phyloP scores from a whole-genome alignment of 1,284 basidiomycete species.

The Rhizoctonia solani region DNA sequence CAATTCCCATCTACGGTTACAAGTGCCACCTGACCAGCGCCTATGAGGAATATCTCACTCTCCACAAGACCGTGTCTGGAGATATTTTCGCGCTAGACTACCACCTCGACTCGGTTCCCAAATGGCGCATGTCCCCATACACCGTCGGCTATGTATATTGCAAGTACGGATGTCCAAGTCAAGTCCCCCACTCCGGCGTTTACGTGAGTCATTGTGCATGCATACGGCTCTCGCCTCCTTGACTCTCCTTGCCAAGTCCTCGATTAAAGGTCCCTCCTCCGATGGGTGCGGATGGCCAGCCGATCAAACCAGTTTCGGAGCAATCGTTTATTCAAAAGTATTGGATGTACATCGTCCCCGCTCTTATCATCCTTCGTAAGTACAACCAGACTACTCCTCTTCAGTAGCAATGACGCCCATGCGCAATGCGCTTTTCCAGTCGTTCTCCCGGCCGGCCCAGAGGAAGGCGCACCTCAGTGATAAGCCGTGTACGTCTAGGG shows the following conservation, averaged over 20 bases:
- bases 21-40: slow-evolving; percentile 64
- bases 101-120: slow-evolving; percentile 64
- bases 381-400: too few relatives aligned
- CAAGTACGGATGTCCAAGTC: slow-evolving; percentile 62
- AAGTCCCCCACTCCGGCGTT: slow-evolving; percentile 48
- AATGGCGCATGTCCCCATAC: slow-evolving; percentile 63
- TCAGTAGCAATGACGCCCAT: not conserved
- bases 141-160: slow-evolving; percentile 44
- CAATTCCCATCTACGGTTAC: slow-evolving; percentile 28
- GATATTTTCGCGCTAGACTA: slow-evolving; percentile 67
- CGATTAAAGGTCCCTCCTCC: slow-evolving; percentile 67
- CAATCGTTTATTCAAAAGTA: slow-evolving; percentile 86
- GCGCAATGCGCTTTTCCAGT: not conserved
- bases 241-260: slow-evolving; percentile 49
- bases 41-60: slow-evolving; percentile 58
- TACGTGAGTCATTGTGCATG: slow-evolving; percentile 22
- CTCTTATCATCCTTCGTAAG: slow-evolving; percentile 50
- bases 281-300: slow-evolving; percentile 66
- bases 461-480: slow-evolving; percentile 19
- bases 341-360: slow-evolving; percentile 77
- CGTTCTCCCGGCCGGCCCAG: slow-evolving; percentile 16
- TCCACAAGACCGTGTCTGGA: slow-evolving; percentile 56
- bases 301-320: slow-evolving; percentile 63
- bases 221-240: not conserved
- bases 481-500: not conserved